Evolutionary conservation across 768 basidiomycete genomes (phyloP).

Genomic region (Suillus americanus): DNA sequence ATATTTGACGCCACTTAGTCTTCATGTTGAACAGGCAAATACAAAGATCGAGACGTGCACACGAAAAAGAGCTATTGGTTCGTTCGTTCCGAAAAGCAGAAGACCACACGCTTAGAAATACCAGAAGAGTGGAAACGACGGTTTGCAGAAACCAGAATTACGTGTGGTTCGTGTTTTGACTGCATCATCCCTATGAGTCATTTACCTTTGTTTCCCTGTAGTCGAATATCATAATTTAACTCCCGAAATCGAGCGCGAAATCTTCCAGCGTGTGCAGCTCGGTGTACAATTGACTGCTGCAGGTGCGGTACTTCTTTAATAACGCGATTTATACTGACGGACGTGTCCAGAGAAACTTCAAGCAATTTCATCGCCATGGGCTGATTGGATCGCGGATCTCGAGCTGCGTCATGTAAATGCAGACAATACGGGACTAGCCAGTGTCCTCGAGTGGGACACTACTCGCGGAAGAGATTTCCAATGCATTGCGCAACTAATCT

Average conservation of each 20-base stretch:
- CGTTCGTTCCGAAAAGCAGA: constrained; percentile 48
- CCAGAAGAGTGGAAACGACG: constrained; percentile 49
- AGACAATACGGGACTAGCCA: constrained; percentile 53
- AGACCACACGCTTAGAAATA: constrained; percentile 46
- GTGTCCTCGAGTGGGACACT: constrained; percentile 60
- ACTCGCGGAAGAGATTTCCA: constrained; percentile 78
- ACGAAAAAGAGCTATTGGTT: constrained; percentile 68
- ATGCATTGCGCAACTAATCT: constrained; percentile 67
- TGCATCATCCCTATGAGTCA: neutral
- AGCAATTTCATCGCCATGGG: constrained; percentile 71
- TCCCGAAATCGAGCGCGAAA: constrained; percentile 65
- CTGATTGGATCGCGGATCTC: constrained; percentile 63
- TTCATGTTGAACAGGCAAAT: constrained; percentile 19
- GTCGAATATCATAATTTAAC: constrained; percentile 67
- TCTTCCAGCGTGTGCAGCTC: constrained; percentile 81
- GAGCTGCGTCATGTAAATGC: constrained; percentile 55
- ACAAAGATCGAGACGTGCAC: constrained; percentile 51
- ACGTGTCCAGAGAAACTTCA: constrained; percentile 66
- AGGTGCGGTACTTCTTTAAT: constrained; percentile 38
- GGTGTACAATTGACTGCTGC: constrained; percentile 74
- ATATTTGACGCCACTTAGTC: constrained; percentile 5
- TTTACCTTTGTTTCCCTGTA: constrained; percentile 23
- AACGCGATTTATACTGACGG: neutral
- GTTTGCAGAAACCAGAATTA: constrained; percentile 59
- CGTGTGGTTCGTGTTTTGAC: constrained; percentile 52